Percentiles rank a stretch among this genome's conserved stretches.
These are phyloP conservation scores for Candida neerlandica DNA, from an alignment of 1,139 yeast genomes.

Conservation along the genomic window DNA sequence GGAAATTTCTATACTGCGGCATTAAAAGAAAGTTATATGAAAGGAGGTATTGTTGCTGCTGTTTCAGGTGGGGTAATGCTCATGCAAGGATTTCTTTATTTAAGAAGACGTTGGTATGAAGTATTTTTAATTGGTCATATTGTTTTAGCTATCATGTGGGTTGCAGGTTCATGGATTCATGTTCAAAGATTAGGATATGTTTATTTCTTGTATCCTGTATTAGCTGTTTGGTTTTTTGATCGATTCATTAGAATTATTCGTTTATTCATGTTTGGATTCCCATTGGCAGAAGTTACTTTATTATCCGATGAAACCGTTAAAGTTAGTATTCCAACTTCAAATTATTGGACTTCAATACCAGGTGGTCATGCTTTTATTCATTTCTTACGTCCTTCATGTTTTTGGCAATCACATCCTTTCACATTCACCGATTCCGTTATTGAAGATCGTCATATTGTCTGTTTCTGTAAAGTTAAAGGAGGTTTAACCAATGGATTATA, in stretches of 20 bases:
- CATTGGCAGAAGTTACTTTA: slow-evolving; percentile 36
- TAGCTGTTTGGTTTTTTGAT: slow-evolving; percentile 49
- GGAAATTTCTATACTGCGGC: slow-evolving; percentile 7
- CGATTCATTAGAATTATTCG: slow-evolving; percentile 41
- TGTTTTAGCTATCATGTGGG: slow-evolving; percentile 40
- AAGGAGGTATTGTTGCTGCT: slow-evolving; percentile 34
- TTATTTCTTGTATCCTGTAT: slow-evolving; percentile 39
- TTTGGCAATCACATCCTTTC: slow-evolving; percentile 48
- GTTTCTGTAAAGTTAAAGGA: slow-evolving; percentile 38
- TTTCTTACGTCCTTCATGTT: slow-evolving; percentile 39
- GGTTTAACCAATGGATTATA: slow-evolving; percentile 40
- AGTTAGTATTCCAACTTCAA: slow-evolving; percentile 43
- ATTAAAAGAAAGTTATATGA: slow-evolving; percentile 8
- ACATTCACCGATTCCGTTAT: slow-evolving; percentile 27
- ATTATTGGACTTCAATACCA: slow-evolving; percentile 43
- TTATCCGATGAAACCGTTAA: slow-evolving; percentile 43
- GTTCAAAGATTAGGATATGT: slow-evolving; percentile 42
- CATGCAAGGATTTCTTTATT: slow-evolving; percentile 40
- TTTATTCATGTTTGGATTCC: slow-evolving; percentile 40
- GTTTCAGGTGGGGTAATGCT: slow-evolving; percentile 37
- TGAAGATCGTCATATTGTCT: slow-evolving; percentile 21
- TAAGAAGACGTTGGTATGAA: slow-evolving; percentile 50
- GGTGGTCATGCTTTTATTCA: slow-evolving; percentile 57
- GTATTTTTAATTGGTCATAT: slow-evolving; percentile 45
- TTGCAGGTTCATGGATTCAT: slow-evolving; percentile 48